Evolutionary conservation across 768 basidiomycete genomes (phyloP).

Genomic region (Trametes punicea): DNA sequence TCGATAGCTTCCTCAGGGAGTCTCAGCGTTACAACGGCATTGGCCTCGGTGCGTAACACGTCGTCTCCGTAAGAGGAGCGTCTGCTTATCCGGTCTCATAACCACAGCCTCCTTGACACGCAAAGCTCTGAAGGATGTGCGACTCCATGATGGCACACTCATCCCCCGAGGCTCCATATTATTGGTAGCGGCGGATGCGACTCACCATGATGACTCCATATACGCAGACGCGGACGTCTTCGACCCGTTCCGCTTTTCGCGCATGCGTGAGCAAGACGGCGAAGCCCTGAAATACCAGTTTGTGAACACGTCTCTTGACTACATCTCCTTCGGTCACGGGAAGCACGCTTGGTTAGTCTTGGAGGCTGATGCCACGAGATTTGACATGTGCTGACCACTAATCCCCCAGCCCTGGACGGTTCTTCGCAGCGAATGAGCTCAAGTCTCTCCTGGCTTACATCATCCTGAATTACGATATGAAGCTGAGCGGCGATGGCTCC

Average conservation of each 20-base stretch:
- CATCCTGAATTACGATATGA: conserved; percentile 31
- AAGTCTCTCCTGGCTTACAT: conserved; percentile 33
- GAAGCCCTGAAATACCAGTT: conserved; percentile 14
- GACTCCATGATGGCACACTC: conserved; percentile 22
- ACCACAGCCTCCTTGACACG: conserved; percentile 4
- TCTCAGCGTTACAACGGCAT: conserved; percentile 24
- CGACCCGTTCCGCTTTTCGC: conserved; percentile 25
- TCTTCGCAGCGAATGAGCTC: conserved; percentile 33
- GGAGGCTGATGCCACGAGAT: no score
- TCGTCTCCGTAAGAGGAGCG: not conserved
- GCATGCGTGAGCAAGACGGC: conserved; percentile 12
- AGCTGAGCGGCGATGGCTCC: conserved; percentile 23
- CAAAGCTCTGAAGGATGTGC: conserved; percentile 14
- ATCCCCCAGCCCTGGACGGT: conserved; percentile 31
- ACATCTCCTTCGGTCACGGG: conserved; percentile 21
- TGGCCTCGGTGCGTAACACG: not conserved
- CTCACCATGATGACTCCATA: conserved; percentile 23
- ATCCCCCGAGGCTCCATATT: conserved; percentile 24
- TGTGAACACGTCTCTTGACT: conserved; percentile 18
- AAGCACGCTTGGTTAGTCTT: conserved; percentile 21
- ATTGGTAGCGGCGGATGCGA: conserved; percentile 11
- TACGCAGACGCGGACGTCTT: conserved; percentile 26
- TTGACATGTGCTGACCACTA: not conserved
- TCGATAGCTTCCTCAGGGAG: conserved; percentile 35
- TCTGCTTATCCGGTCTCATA: not conserved